Conservation (phyloP, 2,329 filamentous ascomycete genomes). For the Penicillium hesseltinei region DNA sequence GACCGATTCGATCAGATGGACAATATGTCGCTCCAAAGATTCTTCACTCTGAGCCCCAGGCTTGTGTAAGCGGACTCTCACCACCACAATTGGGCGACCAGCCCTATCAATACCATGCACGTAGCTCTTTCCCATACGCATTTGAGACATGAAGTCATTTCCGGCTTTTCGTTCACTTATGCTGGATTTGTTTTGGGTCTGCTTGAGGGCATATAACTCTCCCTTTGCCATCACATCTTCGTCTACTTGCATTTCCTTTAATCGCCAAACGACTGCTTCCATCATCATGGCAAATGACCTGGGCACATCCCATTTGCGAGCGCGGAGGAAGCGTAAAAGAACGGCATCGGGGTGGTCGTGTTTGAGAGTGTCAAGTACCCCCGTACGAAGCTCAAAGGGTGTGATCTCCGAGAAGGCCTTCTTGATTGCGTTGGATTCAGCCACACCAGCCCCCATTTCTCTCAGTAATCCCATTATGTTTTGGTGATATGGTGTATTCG, state of each 20-base stretch:
- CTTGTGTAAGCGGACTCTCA: conserved; percentile 75
- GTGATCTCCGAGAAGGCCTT: conserved; percentile 71
- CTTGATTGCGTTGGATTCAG: conserved; percentile 72
- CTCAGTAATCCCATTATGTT: conserved; percentile 22
- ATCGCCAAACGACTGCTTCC: conserved; percentile 85
- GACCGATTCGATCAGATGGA: conserved; percentile 91
- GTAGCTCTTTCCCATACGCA: conserved; percentile 87
- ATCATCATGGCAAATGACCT: conserved; percentile 89
- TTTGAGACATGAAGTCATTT: conserved; percentile 74
- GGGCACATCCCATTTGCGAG: conserved; percentile 88
- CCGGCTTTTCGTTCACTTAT: conserved; percentile 62
- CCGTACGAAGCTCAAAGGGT: conserved; percentile 71
- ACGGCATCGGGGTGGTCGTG: conserved; percentile 87
- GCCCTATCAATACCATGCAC: conserved; percentile 80
- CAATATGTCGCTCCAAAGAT: conserved; percentile 80
- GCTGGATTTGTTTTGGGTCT: conserved; percentile 55
- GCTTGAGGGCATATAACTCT: conserved; percentile 62
- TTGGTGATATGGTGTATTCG: conserved; percentile 18
- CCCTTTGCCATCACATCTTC: conserved; percentile 76
- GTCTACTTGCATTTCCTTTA: conserved; percentile 78
- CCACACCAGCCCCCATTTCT: conserved; percentile 18
- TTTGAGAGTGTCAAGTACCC: conserved; percentile 88
- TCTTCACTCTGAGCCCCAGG: conserved; percentile 82
- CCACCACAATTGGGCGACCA: conserved; percentile 79
- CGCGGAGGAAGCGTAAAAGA: conserved; percentile 74